phyloP scores from a whole-genome alignment of 2,329 filamentous ascomycete genomes.

The Didymella sp. region DNA sequence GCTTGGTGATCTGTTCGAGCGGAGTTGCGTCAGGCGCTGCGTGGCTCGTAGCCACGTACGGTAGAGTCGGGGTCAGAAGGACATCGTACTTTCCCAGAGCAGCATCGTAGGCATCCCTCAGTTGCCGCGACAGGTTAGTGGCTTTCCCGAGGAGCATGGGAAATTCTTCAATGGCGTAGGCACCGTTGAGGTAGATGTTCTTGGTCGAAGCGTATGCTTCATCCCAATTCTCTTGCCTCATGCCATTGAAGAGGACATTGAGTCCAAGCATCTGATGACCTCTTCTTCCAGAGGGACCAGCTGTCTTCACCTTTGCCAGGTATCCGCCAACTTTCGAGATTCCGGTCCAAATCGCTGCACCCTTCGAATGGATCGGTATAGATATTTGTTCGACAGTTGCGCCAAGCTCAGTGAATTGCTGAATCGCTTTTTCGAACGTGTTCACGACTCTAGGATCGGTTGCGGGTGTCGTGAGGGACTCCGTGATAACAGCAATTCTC shows the following conservation, averaged over 20 bases:
- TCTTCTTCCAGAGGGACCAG: constrained; percentile 30
- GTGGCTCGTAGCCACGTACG: constrained; percentile 14
- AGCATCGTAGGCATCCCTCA: constrained; percentile 57
- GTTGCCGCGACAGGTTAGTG: constrained; percentile 57
- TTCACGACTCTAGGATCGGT: constrained; percentile 52
- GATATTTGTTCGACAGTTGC: constrained; percentile 60
- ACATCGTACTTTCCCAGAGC: constrained; percentile 54
- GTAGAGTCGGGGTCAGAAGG: constrained; percentile 58
- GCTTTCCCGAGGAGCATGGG: constrained; percentile 59
- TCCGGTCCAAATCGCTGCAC: constrained; percentile 57
- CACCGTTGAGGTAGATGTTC: constrained; percentile 62
- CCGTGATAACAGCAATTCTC: constrained; percentile 41
- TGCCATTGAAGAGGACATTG: constrained; percentile 42
- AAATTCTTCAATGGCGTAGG: constrained; percentile 56
- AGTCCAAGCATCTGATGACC: constrained; percentile 59
- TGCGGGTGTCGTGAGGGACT: constrained; percentile 38
- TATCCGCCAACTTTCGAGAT: constrained; percentile 50
- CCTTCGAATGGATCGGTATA: constrained; percentile 58
- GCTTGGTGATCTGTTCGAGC: constrained; percentile 57
- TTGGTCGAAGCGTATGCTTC: constrained; percentile 60
- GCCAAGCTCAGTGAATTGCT: constrained; percentile 55
- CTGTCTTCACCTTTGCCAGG: constrained; percentile 44
- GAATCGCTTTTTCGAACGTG: constrained; percentile 43
- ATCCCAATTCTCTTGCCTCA: constrained; percentile 54
- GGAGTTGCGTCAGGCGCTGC: constrained; percentile 47